Evolutionary conservation across 192 early-diverging fungal species (phyloP), one percentile per base, ranked within the genome.

Genomic region (Paraglomus brasilianum): DNA sequence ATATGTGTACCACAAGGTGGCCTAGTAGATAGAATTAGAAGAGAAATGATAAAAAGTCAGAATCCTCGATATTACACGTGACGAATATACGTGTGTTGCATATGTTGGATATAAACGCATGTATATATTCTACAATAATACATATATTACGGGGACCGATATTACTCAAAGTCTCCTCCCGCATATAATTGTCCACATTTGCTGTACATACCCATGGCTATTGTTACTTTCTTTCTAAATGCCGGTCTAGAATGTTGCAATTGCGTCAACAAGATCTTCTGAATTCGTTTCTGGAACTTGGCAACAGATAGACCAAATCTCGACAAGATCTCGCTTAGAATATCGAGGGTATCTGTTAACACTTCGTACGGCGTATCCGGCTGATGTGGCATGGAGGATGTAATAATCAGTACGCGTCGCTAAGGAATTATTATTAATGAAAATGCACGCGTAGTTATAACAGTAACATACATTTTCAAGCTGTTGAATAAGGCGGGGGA

Each of bases 221-320:
- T 71, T 0, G 88, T 85, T n/a, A 87, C 78, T 48, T 92, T 79
- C 78, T 95, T 95, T 43, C 93, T 83, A 46, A 94, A 77, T 1
- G 91, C 88, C 17, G 90, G 83, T 21, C 92, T 77, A 0, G 83
- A 66, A 66, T 95, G 89, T 44, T 82, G 75, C 13, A 95, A 74
- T 15, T 91, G 78, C 2, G 86, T 80, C 44, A 93, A 79, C 1
- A 95, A 76, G 8, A 83, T 77, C 41, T 81, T 76, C 72, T 89
- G 89, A 44, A 88, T 87, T n/a, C 79, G 66, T 41, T 76, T 72
- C 67, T 87, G 86, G 30, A 85, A 72, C 47, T 68, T 80, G 8
- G 83, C 69, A 8, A 91, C 75, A 38, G 82, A 74, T 15, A 73
- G 73, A 8, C 92, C 92, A 62, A 93, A 94, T 47, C 90, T 83